phyloP scores from a whole-genome alignment of 805 yeast species.

The Geotrichum ghanense region DNA sequence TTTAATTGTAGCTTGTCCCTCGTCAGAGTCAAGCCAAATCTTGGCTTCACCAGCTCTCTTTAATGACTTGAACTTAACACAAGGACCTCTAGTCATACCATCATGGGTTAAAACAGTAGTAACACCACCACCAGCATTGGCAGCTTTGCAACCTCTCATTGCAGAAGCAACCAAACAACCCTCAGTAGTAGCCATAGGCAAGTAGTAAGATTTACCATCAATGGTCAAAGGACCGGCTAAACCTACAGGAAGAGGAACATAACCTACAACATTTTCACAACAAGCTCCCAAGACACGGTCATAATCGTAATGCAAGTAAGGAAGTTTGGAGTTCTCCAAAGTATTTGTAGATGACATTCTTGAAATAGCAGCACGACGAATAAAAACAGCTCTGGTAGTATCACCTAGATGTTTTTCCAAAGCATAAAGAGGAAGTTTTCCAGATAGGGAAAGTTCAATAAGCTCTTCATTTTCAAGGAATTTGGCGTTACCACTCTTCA shows the following conservation, averaged over 20 bases:
- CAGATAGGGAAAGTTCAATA: constrained; percentile 52
- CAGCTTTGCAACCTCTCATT: constrained; percentile 98
- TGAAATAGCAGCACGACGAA: constrained; percentile 90
- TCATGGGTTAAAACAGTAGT: constrained; percentile 84
- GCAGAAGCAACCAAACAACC: constrained; percentile 98
- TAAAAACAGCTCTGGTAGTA: constrained; percentile 82
- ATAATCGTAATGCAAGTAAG: constrained; percentile 76
- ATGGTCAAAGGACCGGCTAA: constrained; percentile 93
- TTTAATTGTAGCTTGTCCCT: constrained; percentile 73
- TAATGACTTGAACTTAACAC: constrained; percentile 79
- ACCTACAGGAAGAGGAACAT: constrained; percentile 93
- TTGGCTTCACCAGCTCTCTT: constrained; percentile 89
- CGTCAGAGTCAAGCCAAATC: constrained; percentile 90
- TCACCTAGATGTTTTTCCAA: constrained; percentile 85
- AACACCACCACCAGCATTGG: constrained; percentile 95
- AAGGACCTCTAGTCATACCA: constrained; percentile 99
- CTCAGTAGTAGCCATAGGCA: constrained; percentile 99
- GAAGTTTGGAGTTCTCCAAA: constrained; percentile 58
- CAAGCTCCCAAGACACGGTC: constrained; percentile 97
- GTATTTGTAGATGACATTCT: constrained; percentile 72
- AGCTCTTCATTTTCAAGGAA: constrained; percentile 65
- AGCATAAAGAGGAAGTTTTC: constrained; percentile 85
- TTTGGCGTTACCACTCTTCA: constrained; percentile 63
- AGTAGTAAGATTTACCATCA: constrained; percentile 78
- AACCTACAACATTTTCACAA: constrained; percentile 97